A percentile compares a stretch with the other conserved stretches of the same genome.
phyloP scores from a whole-genome alignment of 768 basidiomycete genomes.

The Boletales sp. region DNA sequence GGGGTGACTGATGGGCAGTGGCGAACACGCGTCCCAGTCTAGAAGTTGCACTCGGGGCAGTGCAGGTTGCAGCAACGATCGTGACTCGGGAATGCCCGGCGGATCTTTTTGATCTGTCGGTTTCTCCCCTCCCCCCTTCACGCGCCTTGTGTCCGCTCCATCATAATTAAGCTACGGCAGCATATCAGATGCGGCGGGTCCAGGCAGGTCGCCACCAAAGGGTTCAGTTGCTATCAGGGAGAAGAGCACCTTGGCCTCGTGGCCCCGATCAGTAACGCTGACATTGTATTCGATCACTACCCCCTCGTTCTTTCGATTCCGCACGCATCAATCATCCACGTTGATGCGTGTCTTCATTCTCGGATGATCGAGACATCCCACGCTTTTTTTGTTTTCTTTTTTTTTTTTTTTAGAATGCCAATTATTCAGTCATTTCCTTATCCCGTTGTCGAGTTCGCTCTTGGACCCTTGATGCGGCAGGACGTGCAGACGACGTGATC shows the following conservation, averaged over 20 bases:
- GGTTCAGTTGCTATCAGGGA: slow-evolving; percentile 11
- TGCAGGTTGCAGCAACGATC: slow-evolving; percentile 14
- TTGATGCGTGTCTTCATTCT: slow-evolving; percentile 12
- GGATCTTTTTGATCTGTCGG: slow-evolving; percentile 18
- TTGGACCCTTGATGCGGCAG: slow-evolving; percentile 16
- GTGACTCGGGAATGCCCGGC: slow-evolving; percentile 21
- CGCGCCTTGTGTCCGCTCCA: slow-evolving; percentile 20
- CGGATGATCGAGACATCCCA: slow-evolving; percentile 3
- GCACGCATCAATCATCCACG: slow-evolving; percentile 2
- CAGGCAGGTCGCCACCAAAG: slow-evolving; percentile 11
- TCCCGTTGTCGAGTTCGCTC: not conserved
- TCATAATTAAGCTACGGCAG: slow-evolving; percentile 12
- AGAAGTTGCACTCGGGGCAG: slow-evolving; percentile 9
- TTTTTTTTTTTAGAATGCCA: too few relatives aligned
- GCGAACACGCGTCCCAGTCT: slow-evolving; percentile 13
- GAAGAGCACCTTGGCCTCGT: slow-evolving; percentile 19
- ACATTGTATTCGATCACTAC: slow-evolving; percentile 5
- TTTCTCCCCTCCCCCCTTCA: slow-evolving; percentile 1
- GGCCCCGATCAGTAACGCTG: not conserved
- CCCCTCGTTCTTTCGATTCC: slow-evolving; percentile 5
- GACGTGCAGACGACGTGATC: slow-evolving; percentile 1
- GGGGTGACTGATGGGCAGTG: slow-evolving; percentile 29
- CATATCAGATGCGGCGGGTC: slow-evolving; percentile 6
- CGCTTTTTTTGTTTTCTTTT: not conserved
- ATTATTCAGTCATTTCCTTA: slow-evolving; percentile 1